These are phyloP conservation scores for Lactarius psammicola DNA, from an alignment of 768 basidiomycete genomes.

Conservation along the genomic window DNA sequence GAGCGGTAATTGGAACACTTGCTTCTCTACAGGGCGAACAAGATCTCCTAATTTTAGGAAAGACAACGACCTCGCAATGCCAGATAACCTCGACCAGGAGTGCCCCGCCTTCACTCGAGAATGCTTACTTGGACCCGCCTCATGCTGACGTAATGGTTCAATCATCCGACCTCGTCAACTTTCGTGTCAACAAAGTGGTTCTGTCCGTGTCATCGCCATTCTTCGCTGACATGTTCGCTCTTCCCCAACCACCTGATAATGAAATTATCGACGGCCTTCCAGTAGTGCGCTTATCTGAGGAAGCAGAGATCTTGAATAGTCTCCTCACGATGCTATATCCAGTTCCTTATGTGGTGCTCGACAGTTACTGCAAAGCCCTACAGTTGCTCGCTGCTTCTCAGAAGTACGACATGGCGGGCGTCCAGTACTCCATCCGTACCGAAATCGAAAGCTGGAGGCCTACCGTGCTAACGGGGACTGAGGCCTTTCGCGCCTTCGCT, in stretches of 20 bases:
- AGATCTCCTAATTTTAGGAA: background rate
- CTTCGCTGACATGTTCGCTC: constrained; percentile 1
- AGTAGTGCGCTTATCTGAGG: background rate
- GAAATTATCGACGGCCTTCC: background rate
- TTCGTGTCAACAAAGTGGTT: background rate
- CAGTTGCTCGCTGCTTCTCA: constrained; percentile 23
- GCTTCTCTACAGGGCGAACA: background rate
- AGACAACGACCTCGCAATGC: background rate
- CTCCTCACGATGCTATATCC: constrained; percentile 6
- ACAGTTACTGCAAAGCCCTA: background rate
- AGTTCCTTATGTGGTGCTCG: background rate
- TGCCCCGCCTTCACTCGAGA: background rate
- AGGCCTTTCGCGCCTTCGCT: background rate
- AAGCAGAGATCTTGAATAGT: background rate
- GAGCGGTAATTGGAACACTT: background rate
- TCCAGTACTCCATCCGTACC: background rate
- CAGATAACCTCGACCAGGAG: background rate
- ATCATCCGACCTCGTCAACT: background rate
- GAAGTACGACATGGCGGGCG: constrained; percentile 31
- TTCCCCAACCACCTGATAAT: background rate
- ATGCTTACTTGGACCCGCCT: background rate
- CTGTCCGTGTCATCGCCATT: constrained; percentile 6
- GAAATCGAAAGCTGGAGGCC: background rate
- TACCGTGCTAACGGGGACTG: background rate
- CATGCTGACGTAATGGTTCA: background rate